Conservation (phyloP, 2,329 filamentous ascomycete species). For the Monilinia vaccinii-corymbosi region DNA sequence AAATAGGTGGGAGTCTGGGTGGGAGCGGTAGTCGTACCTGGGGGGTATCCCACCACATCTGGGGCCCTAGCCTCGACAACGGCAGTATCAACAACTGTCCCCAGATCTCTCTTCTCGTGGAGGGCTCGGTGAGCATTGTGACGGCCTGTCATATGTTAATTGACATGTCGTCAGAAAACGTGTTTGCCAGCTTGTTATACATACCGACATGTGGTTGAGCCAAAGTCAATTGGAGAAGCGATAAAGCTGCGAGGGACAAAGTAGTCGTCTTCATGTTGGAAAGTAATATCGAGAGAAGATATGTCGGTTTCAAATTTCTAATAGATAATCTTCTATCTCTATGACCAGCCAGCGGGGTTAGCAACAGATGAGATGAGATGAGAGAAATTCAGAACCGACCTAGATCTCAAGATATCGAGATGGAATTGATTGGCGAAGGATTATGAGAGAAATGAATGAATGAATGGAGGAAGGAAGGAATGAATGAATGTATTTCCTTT, state of each 20-base stretch:
- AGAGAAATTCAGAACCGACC: background rate
- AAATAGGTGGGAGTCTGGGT: no score
- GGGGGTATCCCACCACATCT: no score
- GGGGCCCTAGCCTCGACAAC: slow-evolving; percentile 33
- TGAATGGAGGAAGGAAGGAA: no score
- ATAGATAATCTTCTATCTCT: slow-evolving; percentile 2
- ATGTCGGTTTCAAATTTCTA: background rate
- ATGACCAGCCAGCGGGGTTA: slow-evolving; percentile 6
- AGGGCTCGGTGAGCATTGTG: slow-evolving; percentile 22
- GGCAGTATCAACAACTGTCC: slow-evolving; percentile 31
- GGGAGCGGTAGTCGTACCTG: no score
- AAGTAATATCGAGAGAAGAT: background rate
- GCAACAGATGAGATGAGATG: background rate
- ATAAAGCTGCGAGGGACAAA: slow-evolving; percentile 31
- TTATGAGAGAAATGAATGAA: background rate
- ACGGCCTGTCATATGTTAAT: slow-evolving; percentile 12
- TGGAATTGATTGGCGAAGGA: background rate
- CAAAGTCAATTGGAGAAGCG: slow-evolving; percentile 34
- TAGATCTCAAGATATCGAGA: background rate
- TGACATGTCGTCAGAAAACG: background rate
- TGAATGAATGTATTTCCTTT: no score
- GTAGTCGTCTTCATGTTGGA: slow-evolving; percentile 37
- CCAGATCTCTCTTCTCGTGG: slow-evolving; percentile 25
- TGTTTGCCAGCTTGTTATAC: background rate
- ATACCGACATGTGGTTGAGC: slow-evolving; percentile 32